Evolutionary conservation across 208 protist genomes (phyloP), one percentile per base, ranked within the genome.

Genomic region (Strigomonas galati): DNA sequence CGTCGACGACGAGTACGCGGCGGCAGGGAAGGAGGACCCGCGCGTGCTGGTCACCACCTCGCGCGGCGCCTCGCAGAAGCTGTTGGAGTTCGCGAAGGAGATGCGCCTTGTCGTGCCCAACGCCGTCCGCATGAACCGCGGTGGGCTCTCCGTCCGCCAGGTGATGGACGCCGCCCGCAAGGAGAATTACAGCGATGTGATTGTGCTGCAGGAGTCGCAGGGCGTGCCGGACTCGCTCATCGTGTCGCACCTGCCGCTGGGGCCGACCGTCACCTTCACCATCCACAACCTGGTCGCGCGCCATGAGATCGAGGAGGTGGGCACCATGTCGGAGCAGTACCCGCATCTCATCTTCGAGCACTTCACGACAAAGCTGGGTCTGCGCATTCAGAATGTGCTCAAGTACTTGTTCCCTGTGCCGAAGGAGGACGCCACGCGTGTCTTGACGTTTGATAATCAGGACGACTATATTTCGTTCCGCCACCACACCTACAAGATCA

Each of bases 301-400:
- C 14, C 97, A 99, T 80, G 98, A 99, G 54, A 95, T 99, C 62
- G 74, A 89, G 26, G 77, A 87, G 30, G 81, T 90, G 10, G 89
- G 85, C 28, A 85, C 81, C 46, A 90, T 99, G 73, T 97, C 93
- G 4, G 89, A 99, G 81, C 89, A 93, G 71, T 98, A 94, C 66
- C 98, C 98, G 30, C 98, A 99, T 69, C 90, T 99, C 32, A 96
- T 99, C 52, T 99, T 99, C 77, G 87, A 99, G 63, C 98, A 98
- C 68, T 99, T 99, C 68, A 89, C 81, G 17, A 98, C 97, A 6
- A 81, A 87, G 70, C 82, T 99, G 0, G 99, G 99, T 40, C 60
- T 89, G 57, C 87, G 99, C 43, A 89, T 99, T 28, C 69, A 76
- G 43, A 89, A 86, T 31, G 97, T 98, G 32, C 60, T 99, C 21